Conservation (phyloP, 495 filamentous ascomycete species). For the Aspergillus heteromorphus region DNA sequence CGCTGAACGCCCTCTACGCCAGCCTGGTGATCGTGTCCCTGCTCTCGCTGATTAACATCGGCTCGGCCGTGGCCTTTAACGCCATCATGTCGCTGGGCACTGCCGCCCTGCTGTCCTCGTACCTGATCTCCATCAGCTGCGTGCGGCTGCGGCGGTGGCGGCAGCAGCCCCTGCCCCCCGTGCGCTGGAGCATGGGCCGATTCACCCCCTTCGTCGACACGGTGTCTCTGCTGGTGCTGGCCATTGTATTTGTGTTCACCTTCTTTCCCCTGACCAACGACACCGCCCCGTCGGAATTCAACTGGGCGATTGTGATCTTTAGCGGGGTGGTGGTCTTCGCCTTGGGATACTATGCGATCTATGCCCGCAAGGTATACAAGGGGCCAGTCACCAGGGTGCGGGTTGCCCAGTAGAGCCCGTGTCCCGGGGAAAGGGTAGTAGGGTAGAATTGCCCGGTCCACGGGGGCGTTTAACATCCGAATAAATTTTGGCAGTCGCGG, state of each 20-base stretch:
- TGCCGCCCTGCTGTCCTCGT: conserved; percentile 39
- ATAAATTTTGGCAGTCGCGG: no score
- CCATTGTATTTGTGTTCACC: conserved; percentile 31
- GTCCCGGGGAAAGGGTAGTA: no score
- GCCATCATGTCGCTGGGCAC: conserved; percentile 39
- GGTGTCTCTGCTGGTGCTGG: conserved; percentile 35
- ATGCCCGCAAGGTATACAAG: conserved; percentile 36
- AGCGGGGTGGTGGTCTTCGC: conserved; percentile 37
- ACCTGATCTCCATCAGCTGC: conserved; percentile 37
- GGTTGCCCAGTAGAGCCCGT: neutral
- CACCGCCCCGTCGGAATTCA: neutral
- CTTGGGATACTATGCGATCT: conserved; percentile 39
- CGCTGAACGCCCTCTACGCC: conserved; percentile 35
- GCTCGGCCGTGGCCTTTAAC: conserved; percentile 44
- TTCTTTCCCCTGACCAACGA: conserved; percentile 25
- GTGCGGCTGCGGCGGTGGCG: conserved; percentile 33
- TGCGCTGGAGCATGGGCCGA: conserved; percentile 34
- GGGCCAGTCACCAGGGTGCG: conserved; percentile 40
- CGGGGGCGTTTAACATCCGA: no score
- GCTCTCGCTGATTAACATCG: conserved; percentile 43
- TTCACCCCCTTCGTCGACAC: conserved; percentile 20
- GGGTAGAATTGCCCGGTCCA: no score
- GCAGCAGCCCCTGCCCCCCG: conserved; percentile 28
- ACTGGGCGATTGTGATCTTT: conserved; percentile 37
- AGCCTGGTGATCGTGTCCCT: conserved; percentile 29